phyloP scores from a whole-genome alignment of 352 stramenopile genomes.

The Blastocystis sp. region DNA sequence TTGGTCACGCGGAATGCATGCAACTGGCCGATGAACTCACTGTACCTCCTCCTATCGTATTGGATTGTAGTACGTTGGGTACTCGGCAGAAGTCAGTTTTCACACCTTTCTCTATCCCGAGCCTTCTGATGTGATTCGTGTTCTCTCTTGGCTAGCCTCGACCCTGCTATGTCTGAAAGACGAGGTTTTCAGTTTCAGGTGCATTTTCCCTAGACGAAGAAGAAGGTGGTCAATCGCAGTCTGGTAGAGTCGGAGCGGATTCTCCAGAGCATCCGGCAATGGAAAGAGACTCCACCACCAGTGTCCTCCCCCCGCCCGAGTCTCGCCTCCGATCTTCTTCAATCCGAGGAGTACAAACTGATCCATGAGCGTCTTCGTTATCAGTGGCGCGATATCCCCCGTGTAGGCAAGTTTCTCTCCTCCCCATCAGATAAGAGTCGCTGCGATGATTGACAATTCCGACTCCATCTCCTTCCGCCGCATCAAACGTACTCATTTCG shows the following conservation, averaged over 20 bases:
- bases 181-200: background rate
- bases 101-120: slow-evolving; percentile 38
- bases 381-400: background rate
- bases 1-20: background rate
- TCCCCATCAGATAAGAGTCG: background rate
- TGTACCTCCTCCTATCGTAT: background rate
- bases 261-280: background rate
- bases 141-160: slow-evolving; percentile 21
- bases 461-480: background rate
- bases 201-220: background rate
- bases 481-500: background rate
- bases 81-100: background rate
- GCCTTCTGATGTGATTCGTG: background rate
- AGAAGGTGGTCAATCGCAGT: background rate
- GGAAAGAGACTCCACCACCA: background rate
- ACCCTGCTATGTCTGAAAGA: background rate
- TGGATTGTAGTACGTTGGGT: background rate
- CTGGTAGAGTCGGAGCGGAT: background rate
- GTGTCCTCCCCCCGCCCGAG: background rate
- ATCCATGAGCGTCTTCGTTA: background rate
- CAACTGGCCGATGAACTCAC: background rate
- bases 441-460: background rate
- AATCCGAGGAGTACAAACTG: background rate
- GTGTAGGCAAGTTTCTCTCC: background rate
- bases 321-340: background rate